Evolutionary conservation across 768 basidiomycete genomes (phyloP).

Genomic region (Kockovaella imperatae): DNA sequence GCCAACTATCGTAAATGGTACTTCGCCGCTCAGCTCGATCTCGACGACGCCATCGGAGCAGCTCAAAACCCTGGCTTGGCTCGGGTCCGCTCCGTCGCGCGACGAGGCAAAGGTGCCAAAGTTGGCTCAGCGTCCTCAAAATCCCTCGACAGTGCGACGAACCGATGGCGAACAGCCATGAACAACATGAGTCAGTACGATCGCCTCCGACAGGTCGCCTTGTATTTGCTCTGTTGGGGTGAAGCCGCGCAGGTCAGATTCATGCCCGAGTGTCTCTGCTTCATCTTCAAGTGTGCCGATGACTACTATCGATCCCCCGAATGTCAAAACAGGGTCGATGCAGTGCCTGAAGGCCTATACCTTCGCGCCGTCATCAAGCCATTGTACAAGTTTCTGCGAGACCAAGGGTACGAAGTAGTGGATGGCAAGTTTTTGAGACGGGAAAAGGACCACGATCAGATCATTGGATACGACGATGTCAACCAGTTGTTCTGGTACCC

Average conservation of each 20-base stretch:
- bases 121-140: conserved; percentile 53
- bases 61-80: conserved; percentile 83
- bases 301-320: conserved; percentile 99
- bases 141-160: conserved; percentile 75
- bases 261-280: conserved; percentile 91
- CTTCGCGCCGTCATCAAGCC: conserved; percentile 84
- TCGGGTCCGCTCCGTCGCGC: conserved; percentile 72
- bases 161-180: conserved; percentile 96
- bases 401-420: conserved; percentile 93
- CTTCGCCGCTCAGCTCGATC: conserved; percentile 96
- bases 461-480: conserved; percentile 98
- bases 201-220: conserved; percentile 86
- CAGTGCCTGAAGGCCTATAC: conserved; percentile 93
- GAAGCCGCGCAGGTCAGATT: conserved; percentile 97
- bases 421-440: conserved; percentile 90
- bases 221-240: conserved; percentile 94
- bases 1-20: conserved; percentile 99
- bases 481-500: conserved; percentile 99
- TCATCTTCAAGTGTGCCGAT: conserved; percentile 99
- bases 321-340: conserved; percentile 83
- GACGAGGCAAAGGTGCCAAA: conserved; percentile 50
- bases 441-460: conserved; percentile 84
- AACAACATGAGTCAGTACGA: conserved; percentile 98
- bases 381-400: conserved; percentile 88
- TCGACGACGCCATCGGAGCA: conserved; percentile 92